Evolutionary conservation across 331 rosid genomes (phyloP).

Genomic region (Arachis monticola): DNA sequence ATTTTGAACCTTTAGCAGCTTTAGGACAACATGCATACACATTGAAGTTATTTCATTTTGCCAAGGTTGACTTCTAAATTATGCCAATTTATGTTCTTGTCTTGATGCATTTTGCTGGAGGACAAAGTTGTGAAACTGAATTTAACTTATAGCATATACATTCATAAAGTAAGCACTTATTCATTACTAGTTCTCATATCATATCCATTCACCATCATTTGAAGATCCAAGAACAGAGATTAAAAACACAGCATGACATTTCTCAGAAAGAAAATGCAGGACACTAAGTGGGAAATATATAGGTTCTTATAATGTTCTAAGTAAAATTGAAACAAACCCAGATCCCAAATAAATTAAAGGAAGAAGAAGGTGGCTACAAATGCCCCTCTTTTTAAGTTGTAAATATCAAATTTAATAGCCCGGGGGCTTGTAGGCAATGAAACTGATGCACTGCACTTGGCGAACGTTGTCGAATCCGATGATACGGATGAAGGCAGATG

Average conservation of each 20-base stretch:
- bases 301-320: not conserved
- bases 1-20: not conserved
- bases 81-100: no score
- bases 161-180: constrained; percentile 13
- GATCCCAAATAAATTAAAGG: constrained; percentile 13
- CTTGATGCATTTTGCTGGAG: constrained; percentile 3
- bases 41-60: not conserved
- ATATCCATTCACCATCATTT: constrained; percentile 34
- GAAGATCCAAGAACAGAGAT: constrained; percentile 28
- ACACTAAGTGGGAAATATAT: constrained; percentile 11
- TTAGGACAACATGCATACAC: not conserved
- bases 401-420: not conserved
- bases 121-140: not conserved
- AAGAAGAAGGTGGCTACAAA: constrained; percentile 9
- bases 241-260: constrained; percentile 27
- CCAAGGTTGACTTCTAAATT: not conserved
- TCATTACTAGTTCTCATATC: constrained; percentile 34
- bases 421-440: constrained; percentile 65
- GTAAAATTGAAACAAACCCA: constrained; percentile 27
- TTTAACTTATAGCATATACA: not conserved
- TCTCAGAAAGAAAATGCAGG: not conserved
- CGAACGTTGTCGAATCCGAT: constrained; percentile 75
- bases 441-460: constrained; percentile 65
- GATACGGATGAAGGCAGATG: constrained; percentile 45
- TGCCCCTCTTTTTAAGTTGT: not conserved